These are phyloP conservation scores for Sequoiadendron giganteum DNA, from an alignment of 75 land plant genomes.

Conservation along the genomic window DNA sequence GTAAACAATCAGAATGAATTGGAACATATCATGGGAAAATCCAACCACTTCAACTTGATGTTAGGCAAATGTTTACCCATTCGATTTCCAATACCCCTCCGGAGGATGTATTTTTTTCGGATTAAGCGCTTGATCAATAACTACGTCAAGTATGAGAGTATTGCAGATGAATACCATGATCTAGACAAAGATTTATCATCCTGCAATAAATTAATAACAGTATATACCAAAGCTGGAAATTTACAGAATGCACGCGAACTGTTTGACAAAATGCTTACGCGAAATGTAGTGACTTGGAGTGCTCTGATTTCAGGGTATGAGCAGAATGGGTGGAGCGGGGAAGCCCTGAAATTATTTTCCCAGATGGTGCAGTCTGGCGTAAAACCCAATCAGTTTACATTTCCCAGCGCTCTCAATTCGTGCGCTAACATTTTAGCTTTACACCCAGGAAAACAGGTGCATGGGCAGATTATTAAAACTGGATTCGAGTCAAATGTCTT, in stretches of 20 bases:
- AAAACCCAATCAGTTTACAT: not conserved
- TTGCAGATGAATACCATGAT: constrained; percentile 5
- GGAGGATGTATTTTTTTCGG: not conserved
- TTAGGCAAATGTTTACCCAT: not conserved
- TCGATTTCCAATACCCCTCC: not conserved
- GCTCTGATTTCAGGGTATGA: constrained; percentile 52
- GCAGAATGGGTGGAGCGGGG: constrained; percentile 16
- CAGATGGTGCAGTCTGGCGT: constrained; percentile 39
- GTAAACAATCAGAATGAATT: not conserved
- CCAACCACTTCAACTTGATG: not conserved
- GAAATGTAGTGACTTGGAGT: constrained; percentile 55
- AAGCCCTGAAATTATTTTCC: constrained; percentile 33
- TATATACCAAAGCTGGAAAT: constrained; percentile 47
- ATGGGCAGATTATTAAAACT: not conserved
- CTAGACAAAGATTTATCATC: constrained; percentile 6
- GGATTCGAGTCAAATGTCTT: constrained; percentile 23
- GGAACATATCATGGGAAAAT: not conserved
- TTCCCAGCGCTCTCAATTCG: not conserved
- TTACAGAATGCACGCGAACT: constrained; percentile 40
- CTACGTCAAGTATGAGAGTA: constrained; percentile 3
- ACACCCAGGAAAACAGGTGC: constrained; percentile 23
- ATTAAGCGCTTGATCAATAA: not conserved
- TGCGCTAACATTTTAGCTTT: constrained; percentile 28
- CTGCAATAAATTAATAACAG: not conserved
- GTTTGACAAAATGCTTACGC: constrained; percentile 41